Evolutionary conservation across 2,329 filamentous ascomycete genomes (phyloP).

Genomic region (Exophiala alcalophila): DNA sequence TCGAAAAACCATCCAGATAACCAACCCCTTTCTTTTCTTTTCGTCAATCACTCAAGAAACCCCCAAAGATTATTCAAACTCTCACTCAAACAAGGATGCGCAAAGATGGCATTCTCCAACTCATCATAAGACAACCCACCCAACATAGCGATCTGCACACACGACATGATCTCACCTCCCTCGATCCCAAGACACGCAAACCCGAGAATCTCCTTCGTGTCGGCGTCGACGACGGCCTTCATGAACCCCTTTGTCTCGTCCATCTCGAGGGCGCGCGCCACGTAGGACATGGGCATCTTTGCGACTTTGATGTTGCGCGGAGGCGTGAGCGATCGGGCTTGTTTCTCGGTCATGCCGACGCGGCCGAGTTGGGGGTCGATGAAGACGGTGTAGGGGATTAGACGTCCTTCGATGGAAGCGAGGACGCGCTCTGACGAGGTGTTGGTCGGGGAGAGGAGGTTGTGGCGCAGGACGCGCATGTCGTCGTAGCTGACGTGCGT

Average conservation of each 20-base stretch:
- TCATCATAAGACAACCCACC: constrained; percentile 47
- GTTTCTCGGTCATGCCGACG: constrained; percentile 48
- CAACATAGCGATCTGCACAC: constrained; percentile 55
- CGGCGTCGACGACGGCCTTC: constrained; percentile 51
- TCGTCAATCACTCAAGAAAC: constrained; percentile 33
- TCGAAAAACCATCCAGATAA: too few species aligned
- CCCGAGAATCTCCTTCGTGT: constrained; percentile 50
- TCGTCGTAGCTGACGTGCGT: constrained; percentile 59
- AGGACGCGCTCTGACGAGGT: constrained; percentile 16
- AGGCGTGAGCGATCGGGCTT: constrained; percentile 32
- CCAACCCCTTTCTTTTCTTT: neutral
- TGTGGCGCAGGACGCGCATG: constrained; percentile 51
- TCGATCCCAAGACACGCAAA: constrained; percentile 54
- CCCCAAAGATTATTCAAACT: constrained; percentile 53
- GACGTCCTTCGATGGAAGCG: constrained; percentile 35
- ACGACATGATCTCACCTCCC: constrained; percentile 54
- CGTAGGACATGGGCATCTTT: constrained; percentile 52
- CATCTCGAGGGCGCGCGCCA: constrained; percentile 52
- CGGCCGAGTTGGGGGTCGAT: constrained; percentile 56
- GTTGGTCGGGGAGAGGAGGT: constrained; percentile 38
- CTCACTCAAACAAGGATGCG: constrained; percentile 53
- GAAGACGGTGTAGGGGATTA: constrained; percentile 52
- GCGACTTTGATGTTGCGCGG: constrained; percentile 41
- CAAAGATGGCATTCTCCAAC: constrained; percentile 49
- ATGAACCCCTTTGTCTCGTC: constrained; percentile 53